Evolutionary conservation across 2,329 filamentous ascomycete genomes (phyloP).

Genomic region (Dactylonectria estremocensis): DNA sequence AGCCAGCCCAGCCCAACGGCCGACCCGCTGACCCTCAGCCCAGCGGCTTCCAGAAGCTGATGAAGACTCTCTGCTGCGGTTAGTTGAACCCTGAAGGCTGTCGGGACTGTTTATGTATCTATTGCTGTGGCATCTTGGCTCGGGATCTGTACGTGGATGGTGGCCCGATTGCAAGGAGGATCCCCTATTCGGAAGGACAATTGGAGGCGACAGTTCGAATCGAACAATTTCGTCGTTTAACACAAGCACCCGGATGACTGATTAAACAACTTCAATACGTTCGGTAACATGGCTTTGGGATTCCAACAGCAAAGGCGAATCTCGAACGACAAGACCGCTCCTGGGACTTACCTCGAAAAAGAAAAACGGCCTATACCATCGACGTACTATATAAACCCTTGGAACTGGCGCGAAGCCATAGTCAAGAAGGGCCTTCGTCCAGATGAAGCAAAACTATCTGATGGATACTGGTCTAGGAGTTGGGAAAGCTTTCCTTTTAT

Average conservation of each 20-base stretch:
- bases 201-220: slow-evolving; percentile 3
- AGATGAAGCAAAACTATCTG: slow-evolving; percentile 34
- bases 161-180: slow-evolving; percentile 20
- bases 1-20: slow-evolving; percentile 67
- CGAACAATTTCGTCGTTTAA: slow-evolving; percentile 14
- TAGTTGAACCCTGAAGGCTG: slow-evolving; percentile 55
- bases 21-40: slow-evolving; percentile 79
- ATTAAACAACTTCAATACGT: slow-evolving; percentile 12
- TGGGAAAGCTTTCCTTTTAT: slow-evolving; percentile 44
- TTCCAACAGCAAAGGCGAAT: slow-evolving; percentile 11
- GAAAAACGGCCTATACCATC: slow-evolving; percentile 38
- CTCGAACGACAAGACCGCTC: slow-evolving; percentile 16
- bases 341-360: slow-evolving; percentile 30
- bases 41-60: slow-evolving; percentile 90
- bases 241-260: slow-evolving; percentile 15
- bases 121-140: slow-evolving; percentile 48
- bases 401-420: slow-evolving; percentile 38
- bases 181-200: slow-evolving; percentile 11
- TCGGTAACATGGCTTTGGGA: slow-evolving; percentile 25
- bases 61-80: slow-evolving; percentile 94
- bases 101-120: slow-evolving; percentile 50
- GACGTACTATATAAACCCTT: slow-evolving; percentile 45
- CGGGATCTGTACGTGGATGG: slow-evolving; percentile 38
- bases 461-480: slow-evolving; percentile 44
- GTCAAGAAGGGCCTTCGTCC: slow-evolving; percentile 39